Evolutionary conservation across 1,284 basidiomycete genomes (phyloP).

Genomic region (Pyrrhoderma noxium): DNA sequence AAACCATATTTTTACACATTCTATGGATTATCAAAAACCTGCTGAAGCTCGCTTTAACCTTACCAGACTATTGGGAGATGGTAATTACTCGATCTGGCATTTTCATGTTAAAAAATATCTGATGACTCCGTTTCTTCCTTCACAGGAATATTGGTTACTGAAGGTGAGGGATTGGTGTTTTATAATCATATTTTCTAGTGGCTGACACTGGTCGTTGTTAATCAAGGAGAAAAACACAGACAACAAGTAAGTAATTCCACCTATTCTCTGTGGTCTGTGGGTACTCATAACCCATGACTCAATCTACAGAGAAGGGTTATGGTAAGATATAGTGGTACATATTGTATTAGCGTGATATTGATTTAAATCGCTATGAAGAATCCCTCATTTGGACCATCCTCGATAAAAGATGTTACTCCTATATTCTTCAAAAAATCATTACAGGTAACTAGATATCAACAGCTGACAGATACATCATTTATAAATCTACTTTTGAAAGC

Average conservation of each 20-base stretch:
- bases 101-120: background rate
- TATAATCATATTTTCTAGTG: background rate
- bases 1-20: slow-evolving; percentile 42
- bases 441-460: slow-evolving; percentile 20
- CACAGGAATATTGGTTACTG: slow-evolving; percentile 36
- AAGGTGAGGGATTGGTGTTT: slow-evolving; percentile 26
- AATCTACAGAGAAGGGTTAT: slow-evolving; percentile 9
- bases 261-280: background rate
- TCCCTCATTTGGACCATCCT: slow-evolving; percentile 49
- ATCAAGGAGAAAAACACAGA: slow-evolving; percentile 34
- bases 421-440: slow-evolving; percentile 48
- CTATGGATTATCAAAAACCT: slow-evolving; percentile 41
- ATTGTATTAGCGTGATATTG: background rate
- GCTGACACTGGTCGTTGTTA: background rate
- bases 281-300: background rate
- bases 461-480: background rate
- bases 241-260: slow-evolving; percentile 33
- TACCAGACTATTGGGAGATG: slow-evolving; percentile 37
- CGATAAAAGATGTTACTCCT: slow-evolving; percentile 46
- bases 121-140: background rate
- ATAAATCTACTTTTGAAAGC: slow-evolving; percentile 25
- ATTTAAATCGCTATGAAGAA: slow-evolving; percentile 30
- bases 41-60: slow-evolving; percentile 31
- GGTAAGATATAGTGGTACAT: background rate
- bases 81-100: slow-evolving; percentile 23